Base-by-base conservation (phyloP, 2,329 filamentous ascomycete genomes). In the Intubia oerlemansii region DNA sequence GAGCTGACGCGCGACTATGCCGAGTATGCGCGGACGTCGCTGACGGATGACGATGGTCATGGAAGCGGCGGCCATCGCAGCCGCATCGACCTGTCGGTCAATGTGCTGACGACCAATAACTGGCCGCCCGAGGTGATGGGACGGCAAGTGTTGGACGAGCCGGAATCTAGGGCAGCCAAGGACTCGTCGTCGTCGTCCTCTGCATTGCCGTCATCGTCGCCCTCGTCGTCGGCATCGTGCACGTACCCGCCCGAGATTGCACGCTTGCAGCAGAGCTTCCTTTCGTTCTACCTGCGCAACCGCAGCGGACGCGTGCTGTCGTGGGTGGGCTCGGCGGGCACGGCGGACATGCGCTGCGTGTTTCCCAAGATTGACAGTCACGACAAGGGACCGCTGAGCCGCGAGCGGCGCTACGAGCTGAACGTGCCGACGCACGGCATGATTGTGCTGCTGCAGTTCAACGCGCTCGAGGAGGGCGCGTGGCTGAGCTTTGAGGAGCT, bases 51-150 rank as follows among this genome's bases (percentile, higher is more conserved):
- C n/a, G n/a, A n/a, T n/a, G n/a, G n/a, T n/a, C n/a, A n/a, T n/a
- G 48, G 63, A 46, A 48, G 68, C 47, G 46, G 51, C 12, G 43
- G 62, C 52, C 54, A 18, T 17, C 32, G 16, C 20, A 25, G 14
- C 17, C 67, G 62, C 17, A 67, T 85, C 17, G 88, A 95, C 26
- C 61, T 98, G 15, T 66, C 64, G 28, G 75, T 93, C 50, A 80
- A 71, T 38, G 74, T 98, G 17, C 62, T 98, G 22, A 93, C 84
- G 1, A 84, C 74, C 39, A 93, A 90, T 48, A 85, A 81, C 45
- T 98, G 88, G 88, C 88, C 88, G 2, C 68, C 82, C 39, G 84
- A 93, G 41, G 68, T 81, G 10, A 82, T 93, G 70, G 71, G 74
- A 7, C 47, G 66, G 34, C 19, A 21, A 21, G n/a, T n/a, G n/a